Evolutionary conservation across 148 eudicot species (phyloP), one percentile per base, ranked within the genome.

Genomic region (Spergularia bocconei): DNA sequence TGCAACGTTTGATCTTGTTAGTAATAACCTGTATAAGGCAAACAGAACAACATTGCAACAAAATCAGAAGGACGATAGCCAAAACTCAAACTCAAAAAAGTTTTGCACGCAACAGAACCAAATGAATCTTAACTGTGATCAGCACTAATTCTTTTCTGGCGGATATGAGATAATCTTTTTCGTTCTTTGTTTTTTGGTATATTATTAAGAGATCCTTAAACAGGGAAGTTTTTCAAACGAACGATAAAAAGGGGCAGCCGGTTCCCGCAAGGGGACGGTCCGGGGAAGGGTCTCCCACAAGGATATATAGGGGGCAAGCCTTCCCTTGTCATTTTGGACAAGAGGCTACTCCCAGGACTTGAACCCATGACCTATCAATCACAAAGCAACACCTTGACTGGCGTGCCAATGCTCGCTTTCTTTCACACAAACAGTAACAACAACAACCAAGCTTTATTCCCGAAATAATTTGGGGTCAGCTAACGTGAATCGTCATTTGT

Each of bases 1-100:
- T 95, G 91, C 99, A 95, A 67, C 98, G 99, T 78, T 91, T 92
- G 76, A 95, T 88, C 83, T 95, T 95, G 85, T 88, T 95, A 70
- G 86, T 89, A 69, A 95, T 91, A 72, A 79, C 91, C 99, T 95
- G 85, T 76, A 84, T 72, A 79, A 10, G 63, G 59, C 19, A 67
- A 68, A 2, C n/a, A 52, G n/a, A 78, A 79, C 52, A n/a, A 78
- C 66, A 19, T 56, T 13, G 53, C 53, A 66, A 51, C 48, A 51
- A 63, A 78, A 63, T 58, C 62, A 71, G 55, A 57, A 38, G 25
- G 36, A 56, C 36, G 41, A 21, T 11, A 71, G 21, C 29, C 53
- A 59, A 52, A 17, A 63, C 57, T 48, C 11, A 21, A 33, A 33
- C 14, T 66, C 47, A 73, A 71, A 19, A 23, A 39, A 25, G 17